phyloP scores from a whole-genome alignment of 345 rosid species.

The Draba incana region DNA sequence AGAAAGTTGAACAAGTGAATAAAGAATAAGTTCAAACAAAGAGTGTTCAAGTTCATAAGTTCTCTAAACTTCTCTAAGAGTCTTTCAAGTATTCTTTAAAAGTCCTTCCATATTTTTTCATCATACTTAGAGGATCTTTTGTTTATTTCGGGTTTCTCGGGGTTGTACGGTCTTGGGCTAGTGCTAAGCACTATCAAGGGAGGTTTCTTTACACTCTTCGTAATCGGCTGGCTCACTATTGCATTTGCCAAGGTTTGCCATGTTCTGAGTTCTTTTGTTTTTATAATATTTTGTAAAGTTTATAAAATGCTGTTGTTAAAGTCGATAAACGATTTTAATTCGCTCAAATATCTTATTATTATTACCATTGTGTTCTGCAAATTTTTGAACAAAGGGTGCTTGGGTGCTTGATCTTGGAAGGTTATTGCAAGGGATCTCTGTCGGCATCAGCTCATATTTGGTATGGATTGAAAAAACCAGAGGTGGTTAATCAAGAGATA shows the following conservation, averaged over 20 bases:
- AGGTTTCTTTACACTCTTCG: too few species aligned
- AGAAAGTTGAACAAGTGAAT: too few species aligned
- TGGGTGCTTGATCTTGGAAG: constrained; percentile 75
- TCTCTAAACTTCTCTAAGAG: too few species aligned
- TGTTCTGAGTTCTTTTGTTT: background rate
- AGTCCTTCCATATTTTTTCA: too few species aligned
- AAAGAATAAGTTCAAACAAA: too few species aligned
- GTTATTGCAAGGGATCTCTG: constrained; percentile 65
- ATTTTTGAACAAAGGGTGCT: constrained; percentile 46
- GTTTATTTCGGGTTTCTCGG: too few species aligned
- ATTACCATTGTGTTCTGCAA: background rate
- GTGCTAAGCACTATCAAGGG: too few species aligned
- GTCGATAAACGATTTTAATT: background rate
- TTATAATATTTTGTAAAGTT: background rate
- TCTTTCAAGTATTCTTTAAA: too few species aligned
- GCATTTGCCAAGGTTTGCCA: constrained; percentile 55
- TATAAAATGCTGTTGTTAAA: background rate
- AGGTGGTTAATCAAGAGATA: background rate
- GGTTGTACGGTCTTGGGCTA: too few species aligned
- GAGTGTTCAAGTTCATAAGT: too few species aligned
- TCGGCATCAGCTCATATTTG: constrained; percentile 78
- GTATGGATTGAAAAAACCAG: constrained; percentile 45
- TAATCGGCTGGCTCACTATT: constrained; percentile 57
- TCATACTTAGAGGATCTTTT: too few species aligned
- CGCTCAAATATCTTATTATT: background rate